These are phyloP conservation scores for Aspergillus oerlinghausenensis DNA, from an alignment of 2,329 filamentous ascomycete genomes.

Conservation along the genomic window DNA sequence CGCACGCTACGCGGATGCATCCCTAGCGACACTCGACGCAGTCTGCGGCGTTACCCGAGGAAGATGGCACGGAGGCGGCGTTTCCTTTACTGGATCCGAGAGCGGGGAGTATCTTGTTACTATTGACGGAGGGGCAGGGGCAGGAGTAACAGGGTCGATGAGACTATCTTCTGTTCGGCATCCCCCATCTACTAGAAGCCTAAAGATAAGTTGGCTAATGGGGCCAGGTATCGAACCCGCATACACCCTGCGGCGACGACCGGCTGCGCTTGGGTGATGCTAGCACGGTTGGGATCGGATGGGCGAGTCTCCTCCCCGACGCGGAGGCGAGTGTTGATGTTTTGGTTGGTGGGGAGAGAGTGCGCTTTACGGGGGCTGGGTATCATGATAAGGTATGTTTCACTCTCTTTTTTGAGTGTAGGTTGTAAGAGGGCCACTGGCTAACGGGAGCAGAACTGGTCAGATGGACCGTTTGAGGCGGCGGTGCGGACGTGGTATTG, in stretches of 20 bases:
- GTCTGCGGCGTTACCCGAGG: not conserved
- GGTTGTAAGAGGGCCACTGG: too few relatives aligned
- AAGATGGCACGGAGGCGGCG: conserved; percentile 1
- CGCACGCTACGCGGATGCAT: not conserved
- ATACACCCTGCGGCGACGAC: conserved; percentile 2
- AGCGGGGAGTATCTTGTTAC: conserved; percentile 5
- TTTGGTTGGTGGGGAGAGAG: conserved; percentile 22
- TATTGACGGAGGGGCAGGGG: not conserved
- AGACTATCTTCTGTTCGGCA: conserved; percentile 1
- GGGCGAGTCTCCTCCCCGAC: conserved; percentile 37
- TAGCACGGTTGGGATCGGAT: conserved; percentile 23
- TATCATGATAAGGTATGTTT: conserved; percentile 45
- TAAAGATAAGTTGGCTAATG: too few relatives aligned
- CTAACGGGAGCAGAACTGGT: conserved; percentile 45
- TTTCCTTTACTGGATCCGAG: not conserved
- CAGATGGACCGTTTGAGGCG: conserved; percentile 30
- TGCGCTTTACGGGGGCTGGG: conserved; percentile 35
- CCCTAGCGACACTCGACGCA: conserved; percentile 1
- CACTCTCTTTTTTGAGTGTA: too few relatives aligned
- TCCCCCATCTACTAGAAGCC: not conserved
- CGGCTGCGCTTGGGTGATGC: not conserved
- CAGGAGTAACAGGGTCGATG: conserved; percentile 3
- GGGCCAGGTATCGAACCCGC: conserved; percentile 1
- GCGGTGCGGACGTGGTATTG: conserved; percentile 39
- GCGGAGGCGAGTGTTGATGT: conserved; percentile 28